Base-by-base conservation (phyloP, 352 stramenopile genomes). In the Paralagenidium karlingii region DNA sequence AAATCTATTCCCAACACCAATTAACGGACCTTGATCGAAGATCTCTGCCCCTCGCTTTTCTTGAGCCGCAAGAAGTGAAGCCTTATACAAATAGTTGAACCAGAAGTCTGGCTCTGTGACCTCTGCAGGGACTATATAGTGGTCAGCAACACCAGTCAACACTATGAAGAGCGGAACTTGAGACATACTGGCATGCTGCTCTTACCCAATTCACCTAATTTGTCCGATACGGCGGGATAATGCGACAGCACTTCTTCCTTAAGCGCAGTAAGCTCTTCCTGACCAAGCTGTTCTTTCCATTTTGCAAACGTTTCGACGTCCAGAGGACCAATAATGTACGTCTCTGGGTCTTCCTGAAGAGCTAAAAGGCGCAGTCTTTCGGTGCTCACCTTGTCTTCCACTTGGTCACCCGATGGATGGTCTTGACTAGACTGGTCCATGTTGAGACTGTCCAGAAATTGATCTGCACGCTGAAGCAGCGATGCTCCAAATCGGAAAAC, bases 81-180 rank as follows among this genome's bases (percentile, higher is more conserved):
- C 67, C 45, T 85, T 85, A 59, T 82, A 85, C 19, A 85, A 60
- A 40, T 85, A 85, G 34, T 85, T 60, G 0, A 52, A 43, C 70
- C 70, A 85, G 28, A 85, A 85, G 30, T 62, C 47, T 15, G 80
- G 65, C 3, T 39, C 51, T 13, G 60, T 54, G 15, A 85, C 49
- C 7, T 59, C 40, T 1, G 53, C 68, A 3, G 70, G 70, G 34
- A 85, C 70, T 8, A n/a, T n/a, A n/a, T n/a, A n/a, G n/a, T n/a
- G n/a, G n/a, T n/a, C n/a, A n/a, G n/a, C n/a, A n/a, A n/a, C n/a
- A n/a, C n/a, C n/a, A n/a, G n/a, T n/a, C n/a, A n/a, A n/a, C n/a
- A n/a, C n/a, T n/a, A n/a, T n/a, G n/a, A n/a, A n/a, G n/a, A n/a
- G n/a, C n/a, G n/a, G n/a, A n/a, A n/a, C n/a, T n/a, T n/a, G n/a